Evolutionary conservation across 352 stramenopile genomes (phyloP).

Genomic region (Pythium periplocum): DNA sequence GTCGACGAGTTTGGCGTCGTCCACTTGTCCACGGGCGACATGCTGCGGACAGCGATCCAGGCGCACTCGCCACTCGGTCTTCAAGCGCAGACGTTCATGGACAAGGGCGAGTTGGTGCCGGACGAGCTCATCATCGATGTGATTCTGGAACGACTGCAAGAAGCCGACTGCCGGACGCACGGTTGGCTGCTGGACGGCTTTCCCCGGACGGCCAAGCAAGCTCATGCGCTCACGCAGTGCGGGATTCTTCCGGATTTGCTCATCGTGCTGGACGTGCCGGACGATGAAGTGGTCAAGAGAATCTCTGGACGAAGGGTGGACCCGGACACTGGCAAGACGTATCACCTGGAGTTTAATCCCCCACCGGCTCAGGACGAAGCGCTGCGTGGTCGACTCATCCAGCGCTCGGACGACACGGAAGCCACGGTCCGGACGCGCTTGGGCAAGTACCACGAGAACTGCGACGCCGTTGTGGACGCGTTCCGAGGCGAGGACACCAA

Average conservation of each 20-base stretch:
- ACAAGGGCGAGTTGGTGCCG: conserved; percentile 39
- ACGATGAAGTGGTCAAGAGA: conserved; percentile 93
- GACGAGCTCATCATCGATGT: conserved; percentile 47
- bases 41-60: conserved; percentile 82
- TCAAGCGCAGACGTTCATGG: conserved; percentile 35
- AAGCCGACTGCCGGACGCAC: conserved; percentile 65
- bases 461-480: conserved; percentile 32
- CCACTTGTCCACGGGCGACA: conserved; percentile 89
- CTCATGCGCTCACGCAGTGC: conserved; percentile 67
- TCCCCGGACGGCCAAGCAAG: conserved; percentile 80
- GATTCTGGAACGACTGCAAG: conserved; percentile 63
- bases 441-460: conserved; percentile 82
- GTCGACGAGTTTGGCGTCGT: conserved; percentile 83
- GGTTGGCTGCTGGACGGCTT: conserved; percentile 94
- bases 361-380: conserved; percentile 64
- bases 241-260: conserved; percentile 89
- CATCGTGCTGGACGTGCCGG: conserved; percentile 91
- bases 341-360: conserved; percentile 97
- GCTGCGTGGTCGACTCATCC: conserved; percentile 63
- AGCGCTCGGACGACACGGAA: conserved; percentile 92
- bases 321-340: conserved; percentile 91
- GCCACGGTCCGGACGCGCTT: conserved; percentile 88
- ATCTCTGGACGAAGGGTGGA: conserved; percentile 96
- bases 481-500: conserved; percentile 8
- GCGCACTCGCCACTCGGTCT: conserved; percentile 26